Evolutionary conservation across 2,329 filamentous ascomycete species (phyloP), one percentile per base, ranked within the genome.

Genomic region (Cryphonectria japonica): DNA sequence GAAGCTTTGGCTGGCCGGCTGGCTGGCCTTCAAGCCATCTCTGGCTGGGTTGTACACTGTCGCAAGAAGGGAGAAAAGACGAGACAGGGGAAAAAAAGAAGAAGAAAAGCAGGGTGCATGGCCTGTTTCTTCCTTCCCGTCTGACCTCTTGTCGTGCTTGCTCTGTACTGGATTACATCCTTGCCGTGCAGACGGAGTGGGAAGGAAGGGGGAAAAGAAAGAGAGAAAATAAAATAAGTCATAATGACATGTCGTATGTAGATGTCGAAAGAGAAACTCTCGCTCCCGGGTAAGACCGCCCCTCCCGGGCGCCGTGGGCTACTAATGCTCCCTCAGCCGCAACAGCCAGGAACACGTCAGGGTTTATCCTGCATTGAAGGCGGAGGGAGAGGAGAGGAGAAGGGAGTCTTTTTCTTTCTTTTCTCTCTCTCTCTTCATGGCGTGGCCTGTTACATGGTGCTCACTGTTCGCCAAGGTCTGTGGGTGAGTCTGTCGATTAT

Each of bases 361-460:
- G 43, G 16, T 3, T 22, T 22, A 29, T 34, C 57, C 57, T 60
- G 26, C 57, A 4, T 11, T n/a, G 50, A 26, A 26, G 1, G 13
- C 13, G 14, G 41, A 43, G 13, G 6, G 16, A 7, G 16, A 22
- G 43, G 16, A 7, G 43, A 22, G 43, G 43, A 46, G 16, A 16
- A 46, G 19, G 19, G 1, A 2, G 22, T 19, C 22, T 34, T 16
- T 19, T 29, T 39, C 9, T 26, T 26, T 26, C 26, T 26, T 26
- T 26, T 1, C 1, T 26, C 1, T 26, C 26, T 26, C 1, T 26
- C 26, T 26, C 26, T 26, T 26, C 26, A 39, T 4, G 19, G 59
- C 32, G 32, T 67, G 57, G 32, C 37, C 57, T 70, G 64, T 52
- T 29, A 65, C 69, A 57, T 63, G 52, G 19, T 5, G 57, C 59